Evolutionary conservation across 257 asterid genomes (phyloP).

Genomic region (Primulina tabacum): DNA sequence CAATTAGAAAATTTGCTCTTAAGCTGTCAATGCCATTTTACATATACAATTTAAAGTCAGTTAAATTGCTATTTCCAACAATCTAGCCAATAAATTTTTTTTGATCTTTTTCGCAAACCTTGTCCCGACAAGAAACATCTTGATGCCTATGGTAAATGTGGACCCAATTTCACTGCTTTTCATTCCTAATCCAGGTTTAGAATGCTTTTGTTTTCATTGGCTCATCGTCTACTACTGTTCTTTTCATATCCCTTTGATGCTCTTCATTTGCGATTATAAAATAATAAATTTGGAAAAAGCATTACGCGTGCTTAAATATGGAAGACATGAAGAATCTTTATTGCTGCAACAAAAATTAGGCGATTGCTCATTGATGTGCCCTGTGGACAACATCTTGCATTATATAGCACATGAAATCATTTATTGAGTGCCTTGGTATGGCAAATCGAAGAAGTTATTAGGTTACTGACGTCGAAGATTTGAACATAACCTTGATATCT

Average conservation of each 20-base stretch:
- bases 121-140: neutral
- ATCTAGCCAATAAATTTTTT: neutral
- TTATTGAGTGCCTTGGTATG: neutral
- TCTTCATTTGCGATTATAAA: no score
- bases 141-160: no score
- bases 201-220: neutral
- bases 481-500: neutral
- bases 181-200: neutral
- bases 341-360: neutral
- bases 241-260: neutral
- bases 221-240: neutral
- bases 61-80: neutral
- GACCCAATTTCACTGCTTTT: neutral
- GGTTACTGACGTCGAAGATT: neutral
- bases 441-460: neutral
- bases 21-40: neutral
- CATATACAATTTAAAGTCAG: neutral
- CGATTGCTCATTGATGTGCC: neutral
- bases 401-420: neutral
- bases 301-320: no score
- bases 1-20: constrained; percentile 1
- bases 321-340: neutral
- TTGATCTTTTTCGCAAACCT: no score
- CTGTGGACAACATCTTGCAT: no score
- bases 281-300: neutral